Conservation (phyloP, 306 rosid genomes). For the Trichosanthes truncata region DNA sequence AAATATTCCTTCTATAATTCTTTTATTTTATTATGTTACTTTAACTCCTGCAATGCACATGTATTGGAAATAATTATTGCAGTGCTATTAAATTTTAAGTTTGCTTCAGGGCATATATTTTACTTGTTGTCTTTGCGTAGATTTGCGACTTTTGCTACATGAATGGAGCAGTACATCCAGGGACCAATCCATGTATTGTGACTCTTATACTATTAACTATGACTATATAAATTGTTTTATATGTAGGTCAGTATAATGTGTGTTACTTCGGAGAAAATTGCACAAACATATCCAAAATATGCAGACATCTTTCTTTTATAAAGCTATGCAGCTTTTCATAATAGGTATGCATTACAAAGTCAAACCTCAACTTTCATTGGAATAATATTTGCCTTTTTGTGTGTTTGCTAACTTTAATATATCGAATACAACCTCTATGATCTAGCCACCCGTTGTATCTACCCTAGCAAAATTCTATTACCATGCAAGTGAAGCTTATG, state of each 20-base stretch:
- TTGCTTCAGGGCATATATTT: constrained; percentile 6
- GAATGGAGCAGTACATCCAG: constrained; percentile 89
- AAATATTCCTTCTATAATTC: background rate
- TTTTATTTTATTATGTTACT: background rate
- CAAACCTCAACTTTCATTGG: constrained; percentile 9
- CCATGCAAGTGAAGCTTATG: constrained; percentile 96
- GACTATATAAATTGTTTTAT: constrained; percentile 1
- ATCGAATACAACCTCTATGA: constrained; percentile 68
- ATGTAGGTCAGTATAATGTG: constrained; percentile 98
- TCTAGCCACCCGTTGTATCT: constrained; percentile 91
- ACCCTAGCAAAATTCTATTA: constrained; percentile 96
- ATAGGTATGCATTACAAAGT: constrained; percentile 37
- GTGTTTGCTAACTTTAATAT: constrained; percentile 10
- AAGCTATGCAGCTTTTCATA: constrained; percentile 96
- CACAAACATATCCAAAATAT: constrained; percentile 80
- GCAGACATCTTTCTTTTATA: constrained; percentile 82
- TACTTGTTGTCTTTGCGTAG: constrained; percentile 29
- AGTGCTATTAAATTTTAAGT: background rate
- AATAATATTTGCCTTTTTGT: background rate
- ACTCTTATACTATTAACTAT: constrained; percentile 2
- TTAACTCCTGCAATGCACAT: background rate
- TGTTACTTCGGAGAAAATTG: constrained; percentile 79
- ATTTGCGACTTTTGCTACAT: constrained; percentile 93
- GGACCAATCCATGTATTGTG: constrained; percentile 50
- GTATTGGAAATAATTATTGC: background rate